phyloP scores from a whole-genome alignment of 371 early-diverging fungal species.

The Rhizopus stolonifer region DNA sequence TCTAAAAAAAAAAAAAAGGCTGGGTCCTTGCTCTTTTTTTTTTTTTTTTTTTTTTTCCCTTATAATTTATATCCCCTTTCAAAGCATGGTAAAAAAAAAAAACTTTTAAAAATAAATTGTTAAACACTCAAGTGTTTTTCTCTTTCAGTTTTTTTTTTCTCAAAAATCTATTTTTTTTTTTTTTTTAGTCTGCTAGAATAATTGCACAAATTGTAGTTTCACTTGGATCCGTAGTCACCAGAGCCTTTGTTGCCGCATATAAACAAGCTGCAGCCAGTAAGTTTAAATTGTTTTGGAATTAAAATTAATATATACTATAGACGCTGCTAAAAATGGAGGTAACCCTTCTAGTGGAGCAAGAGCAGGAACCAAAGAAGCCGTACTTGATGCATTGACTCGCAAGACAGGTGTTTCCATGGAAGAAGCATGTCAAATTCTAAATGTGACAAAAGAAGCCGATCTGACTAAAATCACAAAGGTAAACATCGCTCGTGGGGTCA shows the following conservation, averaged over 20 bases:
- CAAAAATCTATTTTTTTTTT: too few species aligned
- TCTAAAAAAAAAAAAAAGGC: neutral
- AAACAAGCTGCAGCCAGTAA: slow-evolving; percentile 89
- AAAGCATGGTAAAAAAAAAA: neutral
- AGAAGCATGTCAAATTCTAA: slow-evolving; percentile 91
- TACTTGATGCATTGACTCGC: slow-evolving; percentile 78
- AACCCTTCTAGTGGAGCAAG: slow-evolving; percentile 38
- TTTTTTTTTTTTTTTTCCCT: neutral
- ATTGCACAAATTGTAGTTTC: slow-evolving; percentile 87
- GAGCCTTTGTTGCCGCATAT: slow-evolving; percentile 95
- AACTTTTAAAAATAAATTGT: neutral
- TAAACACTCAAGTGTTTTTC: too few species aligned
- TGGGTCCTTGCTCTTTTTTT: neutral
- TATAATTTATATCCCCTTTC: too few species aligned
- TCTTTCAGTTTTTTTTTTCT: too few species aligned
- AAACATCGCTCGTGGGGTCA: too few species aligned
- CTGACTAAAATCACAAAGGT: slow-evolving; percentile 76
- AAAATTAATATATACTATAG: too few species aligned
- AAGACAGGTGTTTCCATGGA: slow-evolving; percentile 88
- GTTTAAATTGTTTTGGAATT: slow-evolving; percentile 41
- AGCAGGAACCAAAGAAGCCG: slow-evolving; percentile 50
- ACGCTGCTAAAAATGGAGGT: slow-evolving; percentile 64
- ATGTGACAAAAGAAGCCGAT: slow-evolving; percentile 73
- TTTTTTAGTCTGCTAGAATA: slow-evolving; percentile 66
- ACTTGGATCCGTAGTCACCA: slow-evolving; percentile 85